phyloP scores from a whole-genome alignment of 768 basidiomycete species.

The Hortiboletus flavorubellus region DNA sequence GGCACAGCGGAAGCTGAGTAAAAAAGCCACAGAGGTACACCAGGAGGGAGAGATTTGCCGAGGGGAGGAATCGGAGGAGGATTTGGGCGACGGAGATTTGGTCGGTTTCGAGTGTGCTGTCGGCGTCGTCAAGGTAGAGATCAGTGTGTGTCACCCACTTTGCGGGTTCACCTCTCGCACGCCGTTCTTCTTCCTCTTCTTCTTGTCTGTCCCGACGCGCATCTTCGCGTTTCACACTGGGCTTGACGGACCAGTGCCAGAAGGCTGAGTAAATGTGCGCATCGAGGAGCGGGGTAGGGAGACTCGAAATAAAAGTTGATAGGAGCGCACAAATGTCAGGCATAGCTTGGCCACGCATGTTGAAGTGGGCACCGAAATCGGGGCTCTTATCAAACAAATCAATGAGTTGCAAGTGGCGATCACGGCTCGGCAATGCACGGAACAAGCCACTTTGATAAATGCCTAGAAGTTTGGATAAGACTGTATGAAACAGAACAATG shows the following conservation, averaged over 20 bases:
- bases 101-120: slow-evolving; percentile 28
- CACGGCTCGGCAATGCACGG: slow-evolving; percentile 40
- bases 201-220: slow-evolving; percentile 27
- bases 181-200: slow-evolving; percentile 33
- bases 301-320: slow-evolving; percentile 44
- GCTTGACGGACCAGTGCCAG: slow-evolving; percentile 43
- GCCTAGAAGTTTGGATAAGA: slow-evolving; percentile 26
- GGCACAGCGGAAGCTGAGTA: slow-evolving; percentile 48
- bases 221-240: slow-evolving; percentile 37
- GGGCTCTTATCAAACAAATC: slow-evolving; percentile 36
- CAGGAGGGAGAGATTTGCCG: slow-evolving; percentile 38
- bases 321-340: slow-evolving; percentile 45
- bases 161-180: slow-evolving; percentile 26
- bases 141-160: slow-evolving; percentile 14
- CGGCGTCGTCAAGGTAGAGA: slow-evolving; percentile 13
- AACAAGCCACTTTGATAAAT: slow-evolving; percentile 43
- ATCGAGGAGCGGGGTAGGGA: slow-evolving; percentile 47
- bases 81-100: slow-evolving; percentile 42
- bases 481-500: neutral
- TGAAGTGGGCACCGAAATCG: slow-evolving; percentile 20
- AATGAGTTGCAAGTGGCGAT: slow-evolving; percentile 38
- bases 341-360: slow-evolving; percentile 36
- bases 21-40: slow-evolving; percentile 47
- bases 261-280: slow-evolving; percentile 39
- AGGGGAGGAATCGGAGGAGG: slow-evolving; percentile 49